phyloP scores from a whole-genome alignment of 306 rosid species.

The Prunus davidiana region DNA sequence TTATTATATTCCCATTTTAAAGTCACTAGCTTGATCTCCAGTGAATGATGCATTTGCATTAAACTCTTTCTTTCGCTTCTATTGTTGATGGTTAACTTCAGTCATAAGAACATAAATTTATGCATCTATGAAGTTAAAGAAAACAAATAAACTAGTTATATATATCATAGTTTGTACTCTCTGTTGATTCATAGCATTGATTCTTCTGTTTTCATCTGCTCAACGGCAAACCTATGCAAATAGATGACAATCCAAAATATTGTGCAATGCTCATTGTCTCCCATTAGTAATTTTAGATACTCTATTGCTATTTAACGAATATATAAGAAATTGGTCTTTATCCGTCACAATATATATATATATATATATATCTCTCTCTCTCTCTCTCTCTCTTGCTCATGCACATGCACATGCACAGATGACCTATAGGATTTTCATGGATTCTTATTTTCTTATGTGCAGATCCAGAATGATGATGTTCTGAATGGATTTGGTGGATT shows the following conservation, averaged over 20 bases:
- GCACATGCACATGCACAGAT: background rate
- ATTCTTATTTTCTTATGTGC: conserved; percentile 33
- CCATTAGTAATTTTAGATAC: background rate
- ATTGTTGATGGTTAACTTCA: background rate
- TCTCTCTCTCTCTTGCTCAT: background rate
- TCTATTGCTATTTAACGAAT: background rate
- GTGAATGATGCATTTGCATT: background rate
- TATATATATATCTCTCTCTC: background rate
- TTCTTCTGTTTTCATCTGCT: background rate
- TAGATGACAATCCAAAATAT: background rate
- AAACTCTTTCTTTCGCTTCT: conserved; percentile 2
- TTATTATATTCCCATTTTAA: background rate
- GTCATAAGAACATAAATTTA: background rate
- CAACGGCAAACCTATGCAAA: background rate
- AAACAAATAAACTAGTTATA: background rate
- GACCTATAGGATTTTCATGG: conserved; percentile 6
- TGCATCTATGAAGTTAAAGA: background rate
- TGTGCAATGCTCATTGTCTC: background rate
- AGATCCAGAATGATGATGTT: conserved; percentile 47
- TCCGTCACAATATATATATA: background rate
- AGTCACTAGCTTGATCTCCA: conserved; percentile 15
- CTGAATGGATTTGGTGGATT: conserved; percentile 46
- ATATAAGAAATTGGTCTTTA: background rate
- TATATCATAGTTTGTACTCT: background rate
- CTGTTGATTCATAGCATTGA: background rate